A percentile compares a stretch with the other conserved stretches of the same genome.
Evolutionary conservation across 1,284 basidiomycete genomes (phyloP).

Genomic region (Cryptococcus neoformans): DNA sequence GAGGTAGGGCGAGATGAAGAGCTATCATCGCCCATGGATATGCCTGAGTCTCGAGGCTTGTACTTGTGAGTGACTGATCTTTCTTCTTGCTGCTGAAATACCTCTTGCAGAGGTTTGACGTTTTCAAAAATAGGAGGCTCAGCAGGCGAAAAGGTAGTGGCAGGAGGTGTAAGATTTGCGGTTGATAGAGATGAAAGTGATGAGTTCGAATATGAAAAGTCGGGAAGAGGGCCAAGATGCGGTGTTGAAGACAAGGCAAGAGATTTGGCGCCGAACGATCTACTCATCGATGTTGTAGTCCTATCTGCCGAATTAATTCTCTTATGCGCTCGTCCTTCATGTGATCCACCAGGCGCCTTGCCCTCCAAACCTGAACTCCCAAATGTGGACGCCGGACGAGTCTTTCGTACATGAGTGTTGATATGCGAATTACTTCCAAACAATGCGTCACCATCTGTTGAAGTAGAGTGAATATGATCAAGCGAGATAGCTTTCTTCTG

Average conservation of each 20-base stretch:
- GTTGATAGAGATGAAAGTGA: conserved; percentile 38
- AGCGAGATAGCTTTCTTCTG: conserved; percentile 44
- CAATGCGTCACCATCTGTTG: conserved; percentile 32
- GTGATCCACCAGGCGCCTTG: not conserved
- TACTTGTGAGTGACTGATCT: conserved; percentile 44
- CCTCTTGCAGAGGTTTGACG: conserved; percentile 49
- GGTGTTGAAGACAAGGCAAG: conserved; percentile 39
- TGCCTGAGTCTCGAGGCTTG: conserved; percentile 47
- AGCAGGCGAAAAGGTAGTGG: conserved; percentile 31
- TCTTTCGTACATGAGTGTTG: conserved; percentile 19
- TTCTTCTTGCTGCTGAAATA: conserved; percentile 37
- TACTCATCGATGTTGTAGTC: conserved; percentile 26
- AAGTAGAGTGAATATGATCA: conserved; percentile 27
- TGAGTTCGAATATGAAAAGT: conserved; percentile 39
- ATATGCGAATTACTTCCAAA: conserved; percentile 34
- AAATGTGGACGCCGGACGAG: conserved; percentile 13
- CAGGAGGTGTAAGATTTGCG: conserved; percentile 31
- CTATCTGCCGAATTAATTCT: conserved; percentile 31
- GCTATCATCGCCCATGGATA: conserved; percentile 24
- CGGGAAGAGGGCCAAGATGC: conserved; percentile 25
- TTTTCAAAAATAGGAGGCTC: conserved; percentile 47
- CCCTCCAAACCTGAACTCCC: not conserved
- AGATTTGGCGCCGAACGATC: conserved; percentile 48
- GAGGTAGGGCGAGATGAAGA: conserved; percentile 4
- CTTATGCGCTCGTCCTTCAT: conserved; percentile 23